Evolutionary conservation across 2,329 filamentous ascomycete species (phyloP), one percentile per base, ranked within the genome.

Genomic region (Geoglossum cookeanum): DNA sequence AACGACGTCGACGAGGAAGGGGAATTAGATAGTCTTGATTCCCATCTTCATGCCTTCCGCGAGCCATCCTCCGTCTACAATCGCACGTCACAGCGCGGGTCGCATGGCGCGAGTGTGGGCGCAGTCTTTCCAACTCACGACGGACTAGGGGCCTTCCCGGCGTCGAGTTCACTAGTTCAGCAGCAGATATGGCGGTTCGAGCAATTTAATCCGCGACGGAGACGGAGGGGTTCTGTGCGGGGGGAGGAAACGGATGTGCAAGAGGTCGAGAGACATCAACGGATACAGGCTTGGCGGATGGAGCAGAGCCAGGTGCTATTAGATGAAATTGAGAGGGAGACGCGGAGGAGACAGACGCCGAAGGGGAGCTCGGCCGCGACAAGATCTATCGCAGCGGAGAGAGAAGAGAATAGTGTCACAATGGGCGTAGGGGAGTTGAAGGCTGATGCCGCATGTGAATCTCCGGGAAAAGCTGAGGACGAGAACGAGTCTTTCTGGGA

Each of bases 1-100:
- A 69, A 69, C 1, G 71, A 70, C 58, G 68, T 72, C 15, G 75
- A 76, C 27, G 80, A 83, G 32, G 85, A 87, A 33, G 81, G 77
- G 30, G 91, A 97, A 67, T 75, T 97, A 49, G 92, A 98, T 68
- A 95, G 89, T 66, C 76, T 97, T 45, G 91, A 97, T 67, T 90
- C 91, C 66, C 90, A 94, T 57, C 75, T 97, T 1, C 85, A 90
- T 61, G 90, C 89, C 48, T 96, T 96, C 66, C 81, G 88, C 55
- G 81, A 87, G 49, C 74, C 78, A 15, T 53, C 49, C 7, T 74
- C 55, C 27, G 55, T 57, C 29, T 58, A 57, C 35, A 32, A 51
- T 29, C 44, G 30, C 27, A 29, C 52, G 29, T 55, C 52, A 35
- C 17, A 49, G 7, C 22, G 49, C 15, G 55, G 47, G 35, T 33